These are phyloP conservation scores for Aspergillus proliferans DNA, from an alignment of 2,329 filamentous ascomycete species.

Conservation along the genomic window DNA sequence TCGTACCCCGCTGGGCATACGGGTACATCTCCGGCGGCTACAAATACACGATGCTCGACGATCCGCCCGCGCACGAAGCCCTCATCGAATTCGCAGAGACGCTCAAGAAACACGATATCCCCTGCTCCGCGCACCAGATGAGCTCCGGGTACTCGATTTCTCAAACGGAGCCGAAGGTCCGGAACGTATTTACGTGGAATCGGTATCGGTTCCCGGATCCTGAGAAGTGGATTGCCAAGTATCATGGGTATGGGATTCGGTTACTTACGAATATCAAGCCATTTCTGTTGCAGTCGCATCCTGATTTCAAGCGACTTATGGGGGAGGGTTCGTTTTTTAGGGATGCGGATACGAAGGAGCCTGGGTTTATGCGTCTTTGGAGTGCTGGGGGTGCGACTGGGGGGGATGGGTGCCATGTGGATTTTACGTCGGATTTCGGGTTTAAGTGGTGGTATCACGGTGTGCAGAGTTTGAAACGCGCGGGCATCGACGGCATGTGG, in stretches of 20 bases:
- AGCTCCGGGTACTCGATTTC: slow-evolving; percentile 66
- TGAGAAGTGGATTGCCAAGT: slow-evolving; percentile 55
- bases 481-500: slow-evolving; percentile 69
- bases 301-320: slow-evolving; percentile 58
- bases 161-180: slow-evolving; percentile 60
- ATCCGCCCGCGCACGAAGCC: slow-evolving; percentile 50
- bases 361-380: slow-evolving; percentile 60
- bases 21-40: slow-evolving; percentile 66
- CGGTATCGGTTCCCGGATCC: slow-evolving; percentile 63
- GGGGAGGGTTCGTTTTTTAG: slow-evolving; percentile 57
- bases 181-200: slow-evolving; percentile 70
- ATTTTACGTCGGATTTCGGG: slow-evolving; percentile 62
- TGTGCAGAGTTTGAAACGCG: slow-evolving; percentile 53
- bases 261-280: slow-evolving; percentile 68
- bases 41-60: slow-evolving; percentile 55
- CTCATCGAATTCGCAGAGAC: slow-evolving; percentile 57
- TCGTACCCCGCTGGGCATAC: slow-evolving; percentile 66
- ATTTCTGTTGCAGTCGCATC: slow-evolving; percentile 62
- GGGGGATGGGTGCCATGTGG: slow-evolving; percentile 64
- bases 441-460: slow-evolving; percentile 69
- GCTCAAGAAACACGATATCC: slow-evolving; percentile 59
- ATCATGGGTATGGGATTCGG: slow-evolving; percentile 59
- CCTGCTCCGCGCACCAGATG: slow-evolving; percentile 67
- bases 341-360: slow-evolving; percentile 48
- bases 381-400: slow-evolving; percentile 66